Evolutionary conservation across 208 protist genomes (phyloP).

Genomic region (Kentomonas sorsogonicus): DNA sequence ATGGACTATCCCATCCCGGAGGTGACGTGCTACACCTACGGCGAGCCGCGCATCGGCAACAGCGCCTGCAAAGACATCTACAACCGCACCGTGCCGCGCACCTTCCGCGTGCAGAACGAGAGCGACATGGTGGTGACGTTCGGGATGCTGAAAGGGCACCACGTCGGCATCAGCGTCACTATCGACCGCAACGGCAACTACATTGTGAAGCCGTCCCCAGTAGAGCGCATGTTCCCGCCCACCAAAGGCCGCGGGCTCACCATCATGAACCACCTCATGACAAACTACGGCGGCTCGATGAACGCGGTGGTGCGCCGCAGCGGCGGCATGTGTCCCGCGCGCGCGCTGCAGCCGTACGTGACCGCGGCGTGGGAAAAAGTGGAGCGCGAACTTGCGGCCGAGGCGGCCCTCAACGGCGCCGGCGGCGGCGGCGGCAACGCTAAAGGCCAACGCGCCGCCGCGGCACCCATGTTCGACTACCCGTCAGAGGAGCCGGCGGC

Average conservation of each 20-base stretch:
- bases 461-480: too few relatives aligned
- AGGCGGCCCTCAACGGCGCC: background rate
- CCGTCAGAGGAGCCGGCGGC: background rate
- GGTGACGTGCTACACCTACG: constrained; percentile 88
- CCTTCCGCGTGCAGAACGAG: constrained; percentile 87
- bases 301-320: constrained; percentile 48
- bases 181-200: constrained; percentile 88
- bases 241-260: constrained; percentile 54
- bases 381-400: constrained; percentile 5
- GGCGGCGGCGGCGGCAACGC: background rate
- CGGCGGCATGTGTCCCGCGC: constrained; percentile 41
- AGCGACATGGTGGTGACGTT: constrained; percentile 74
- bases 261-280: constrained; percentile 73
- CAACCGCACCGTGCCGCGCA: constrained; percentile 74
- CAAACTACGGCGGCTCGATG: constrained; percentile 59
- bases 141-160: constrained; percentile 57
- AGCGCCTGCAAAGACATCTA: constrained; percentile 57
- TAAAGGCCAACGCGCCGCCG: background rate
- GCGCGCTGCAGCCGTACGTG: constrained; percentile 21
- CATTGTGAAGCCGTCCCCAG: constrained; percentile 84
- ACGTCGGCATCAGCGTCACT: constrained; percentile 83
- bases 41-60: constrained; percentile 85
- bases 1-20: constrained; percentile 65
- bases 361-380: constrained; percentile 17
- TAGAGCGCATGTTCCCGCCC: constrained; percentile 79